Base-by-base conservation (phyloP, 768 basidiomycete species). In the Termitomyces sp. region DNA sequence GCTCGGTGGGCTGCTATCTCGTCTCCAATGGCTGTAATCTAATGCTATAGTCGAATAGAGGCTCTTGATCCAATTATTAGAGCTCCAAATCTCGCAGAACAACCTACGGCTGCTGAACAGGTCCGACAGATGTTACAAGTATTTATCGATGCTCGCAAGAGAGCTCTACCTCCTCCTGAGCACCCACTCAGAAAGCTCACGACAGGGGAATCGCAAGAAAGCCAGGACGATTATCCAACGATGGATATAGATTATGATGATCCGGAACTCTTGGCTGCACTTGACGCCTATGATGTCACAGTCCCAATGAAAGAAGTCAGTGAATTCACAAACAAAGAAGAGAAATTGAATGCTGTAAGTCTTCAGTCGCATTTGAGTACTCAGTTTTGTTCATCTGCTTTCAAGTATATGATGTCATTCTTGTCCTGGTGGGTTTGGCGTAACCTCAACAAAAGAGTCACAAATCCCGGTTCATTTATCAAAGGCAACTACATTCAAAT, bases 221-320 rank as follows among this genome's bases (percentile, higher is more conserved):
- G 87, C 59, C 90, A 94, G 63, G 89, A 92, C 54, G 83, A 87
- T 51, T 93, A 83, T 59, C 82, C 78, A 15, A 59, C 59, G 24
- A 51, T 65, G 22, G 71, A 73, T 43, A 63, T 85, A 40, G 79
- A 82, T 57, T 69, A 86, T 45, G 82, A 87, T 51, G 87, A 90
- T 61, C 84, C 83, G 21, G 77, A 74, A 15, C 65, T 88, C 1
- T 62, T 79, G 17, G 83, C 80, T 28, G 74, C 83, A 7, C 73
- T 88, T 7, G 79, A 75, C 11, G 72, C 69, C 10, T 70, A 65
- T 14, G 67, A 56, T 2, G 62, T 63, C n/a, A 67, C 71, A 41
- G 60, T 70, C 26, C 70, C 74, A 51, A 59, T 55, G 17, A 73
- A 77, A 56, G 87, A 90, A 52, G 70, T 12, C 22, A 45, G 9